A percentile compares a stretch with the other conserved stretches of the same genome.
phyloP scores from a whole-genome alignment of 2,329 filamentous ascomycete species.

The Arthrobotrys sphaeroides region DNA sequence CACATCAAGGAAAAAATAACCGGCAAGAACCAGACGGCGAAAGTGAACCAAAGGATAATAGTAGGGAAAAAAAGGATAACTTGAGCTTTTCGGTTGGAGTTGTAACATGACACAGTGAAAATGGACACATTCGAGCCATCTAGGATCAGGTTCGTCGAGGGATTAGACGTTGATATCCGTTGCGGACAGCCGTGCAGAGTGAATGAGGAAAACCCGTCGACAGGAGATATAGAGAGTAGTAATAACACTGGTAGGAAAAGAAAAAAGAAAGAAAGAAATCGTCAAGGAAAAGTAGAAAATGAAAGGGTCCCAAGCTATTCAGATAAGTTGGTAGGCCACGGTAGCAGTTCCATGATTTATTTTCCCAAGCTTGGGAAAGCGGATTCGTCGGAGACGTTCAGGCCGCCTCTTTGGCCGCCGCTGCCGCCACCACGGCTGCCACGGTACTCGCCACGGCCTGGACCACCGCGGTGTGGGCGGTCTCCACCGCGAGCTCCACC shows the following conservation, averaged over 20 bases:
- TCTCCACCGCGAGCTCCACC: constrained; percentile 67
- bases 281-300: background rate
- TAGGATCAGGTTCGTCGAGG: constrained; percentile 3
- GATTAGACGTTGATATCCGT: constrained; percentile 16
- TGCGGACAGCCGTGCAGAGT: background rate
- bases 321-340: constrained; percentile 4
- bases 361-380: constrained; percentile 68
- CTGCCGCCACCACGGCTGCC: constrained; percentile 64
- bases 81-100: constrained; percentile 42
- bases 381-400: constrained; percentile 65
- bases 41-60: background rate
- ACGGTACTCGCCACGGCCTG: constrained; percentile 60
- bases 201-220: constrained; percentile 15
- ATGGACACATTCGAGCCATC: constrained; percentile 31
- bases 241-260: constrained; percentile 9
- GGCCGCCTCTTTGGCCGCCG: constrained; percentile 56
- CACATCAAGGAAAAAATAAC: background rate
- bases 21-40: background rate
- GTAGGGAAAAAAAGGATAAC: background rate
- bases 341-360: background rate
- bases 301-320: constrained; percentile 6
- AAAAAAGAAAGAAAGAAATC: background rate
- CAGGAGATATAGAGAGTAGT: constrained; percentile 1
- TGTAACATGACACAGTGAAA: constrained; percentile 25
- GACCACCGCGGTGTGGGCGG: constrained; percentile 63